These are phyloP conservation scores for Gossypium longicalyx DNA, from an alignment of 345 rosid species.

Conservation along the genomic window DNA sequence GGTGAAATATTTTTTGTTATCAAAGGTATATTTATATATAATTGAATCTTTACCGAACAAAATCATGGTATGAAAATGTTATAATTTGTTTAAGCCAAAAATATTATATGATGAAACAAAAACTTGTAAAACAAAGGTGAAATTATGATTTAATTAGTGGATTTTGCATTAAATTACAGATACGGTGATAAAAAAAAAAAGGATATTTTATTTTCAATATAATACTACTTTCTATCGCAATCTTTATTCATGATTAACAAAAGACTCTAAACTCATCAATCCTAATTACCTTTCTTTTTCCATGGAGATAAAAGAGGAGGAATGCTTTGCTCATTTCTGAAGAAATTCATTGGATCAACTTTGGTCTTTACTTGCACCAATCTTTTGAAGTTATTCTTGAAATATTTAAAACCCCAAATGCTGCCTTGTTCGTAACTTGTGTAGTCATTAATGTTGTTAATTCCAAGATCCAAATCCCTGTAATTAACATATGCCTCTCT, in stretches of 20 bases:
- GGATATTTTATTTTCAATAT: background rate
- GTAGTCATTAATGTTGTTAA: background rate
- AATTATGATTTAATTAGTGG: no score
- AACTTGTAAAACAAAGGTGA: no score
- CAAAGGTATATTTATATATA: no score
- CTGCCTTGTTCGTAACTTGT: background rate
- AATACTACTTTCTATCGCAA: background rate
- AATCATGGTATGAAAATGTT: no score
- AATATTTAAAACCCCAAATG: background rate
- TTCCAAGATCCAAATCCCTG: slow-evolving; percentile 7
- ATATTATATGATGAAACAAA: no score
- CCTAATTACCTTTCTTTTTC: background rate
- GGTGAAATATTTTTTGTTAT: no score
- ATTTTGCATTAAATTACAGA: no score
- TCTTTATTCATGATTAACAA: background rate
- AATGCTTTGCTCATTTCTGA: background rate
- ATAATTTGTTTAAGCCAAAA: no score
- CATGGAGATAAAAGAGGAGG: background rate
- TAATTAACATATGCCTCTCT: background rate
- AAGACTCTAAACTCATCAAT: background rate
- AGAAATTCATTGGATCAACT: slow-evolving; percentile 3
- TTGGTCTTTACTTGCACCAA: background rate
- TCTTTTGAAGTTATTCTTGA: background rate
- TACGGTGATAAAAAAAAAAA: background rate
- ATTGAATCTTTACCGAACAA: no score